Conservation (phyloP, 768 basidiomycete genomes). For the Chlorophyllum brunneum region DNA sequence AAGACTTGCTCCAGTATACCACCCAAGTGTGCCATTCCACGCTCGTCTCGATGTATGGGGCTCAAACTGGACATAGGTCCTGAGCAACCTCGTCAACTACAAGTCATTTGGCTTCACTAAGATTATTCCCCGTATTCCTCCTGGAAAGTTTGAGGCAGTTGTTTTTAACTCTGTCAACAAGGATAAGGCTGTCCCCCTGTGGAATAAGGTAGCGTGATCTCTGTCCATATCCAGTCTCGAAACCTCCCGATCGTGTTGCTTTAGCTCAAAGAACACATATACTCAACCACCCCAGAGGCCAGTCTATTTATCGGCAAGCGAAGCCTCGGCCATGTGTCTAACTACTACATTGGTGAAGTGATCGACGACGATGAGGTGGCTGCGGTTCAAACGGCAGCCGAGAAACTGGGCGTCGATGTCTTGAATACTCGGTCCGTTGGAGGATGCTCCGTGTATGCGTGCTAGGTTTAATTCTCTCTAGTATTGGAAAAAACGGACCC, state of each 20-base stretch:
- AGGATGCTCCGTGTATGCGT: background rate
- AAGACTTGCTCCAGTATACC: slow-evolving; percentile 67
- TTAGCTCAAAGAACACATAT: slow-evolving; percentile 75
- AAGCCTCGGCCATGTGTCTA: slow-evolving; percentile 70
- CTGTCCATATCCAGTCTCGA: background rate
- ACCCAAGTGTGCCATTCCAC: slow-evolving; percentile 50
- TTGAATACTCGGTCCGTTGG: slow-evolving; percentile 70
- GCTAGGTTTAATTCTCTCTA: slow-evolving; percentile 22
- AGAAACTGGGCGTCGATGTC: slow-evolving; percentile 70
- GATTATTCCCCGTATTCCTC: slow-evolving; percentile 68
- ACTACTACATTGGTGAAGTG: slow-evolving; percentile 78
- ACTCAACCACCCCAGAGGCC: slow-evolving; percentile 58
- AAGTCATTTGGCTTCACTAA: slow-evolving; percentile 84
- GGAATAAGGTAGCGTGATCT: slow-evolving; percentile 53
- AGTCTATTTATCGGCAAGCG: slow-evolving; percentile 80
- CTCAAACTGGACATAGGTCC: slow-evolving; percentile 28
- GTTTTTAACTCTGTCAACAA: slow-evolving; percentile 59
- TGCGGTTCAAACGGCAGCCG: slow-evolving; percentile 69
- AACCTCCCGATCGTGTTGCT: background rate
- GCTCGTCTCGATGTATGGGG: background rate
- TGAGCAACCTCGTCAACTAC: slow-evolving; percentile 71
- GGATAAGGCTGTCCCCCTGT: slow-evolving; percentile 51
- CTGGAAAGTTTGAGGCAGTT: slow-evolving; percentile 59
- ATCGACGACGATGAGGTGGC: slow-evolving; percentile 78
- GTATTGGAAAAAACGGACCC: slow-evolving; percentile 66